Percentiles rank a stretch among this genome's conserved stretches.
Evolutionary conservation across 495 filamentous ascomycete genomes (phyloP).

Genomic region (Thozetella sp.): DNA sequence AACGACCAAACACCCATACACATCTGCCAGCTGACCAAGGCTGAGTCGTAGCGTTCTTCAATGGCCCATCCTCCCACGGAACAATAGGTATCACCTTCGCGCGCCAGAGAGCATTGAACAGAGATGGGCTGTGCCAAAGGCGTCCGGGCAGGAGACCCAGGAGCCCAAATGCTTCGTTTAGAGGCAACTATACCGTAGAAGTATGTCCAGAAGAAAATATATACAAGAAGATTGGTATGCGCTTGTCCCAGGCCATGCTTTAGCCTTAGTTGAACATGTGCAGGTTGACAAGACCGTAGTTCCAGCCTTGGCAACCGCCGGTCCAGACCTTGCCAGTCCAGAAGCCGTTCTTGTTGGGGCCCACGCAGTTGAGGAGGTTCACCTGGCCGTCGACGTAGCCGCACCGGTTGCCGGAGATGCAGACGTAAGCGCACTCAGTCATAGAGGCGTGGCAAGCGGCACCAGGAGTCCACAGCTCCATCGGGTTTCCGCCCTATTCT

Average conservation of each 20-base stretch:
- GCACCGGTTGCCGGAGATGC: neutral
- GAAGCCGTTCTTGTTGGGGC: neutral
- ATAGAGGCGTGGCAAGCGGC: slow-evolving; percentile 1
- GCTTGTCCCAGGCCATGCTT: neutral
- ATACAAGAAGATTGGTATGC: neutral
- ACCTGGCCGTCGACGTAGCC: neutral
- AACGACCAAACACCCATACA: slow-evolving; percentile 40
- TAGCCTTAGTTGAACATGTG: neutral
- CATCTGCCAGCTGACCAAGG: slow-evolving; percentile 34
- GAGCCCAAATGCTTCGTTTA: no score
- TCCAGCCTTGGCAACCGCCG: neutral
- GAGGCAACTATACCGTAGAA: neutral
- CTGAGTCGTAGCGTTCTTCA: neutral
- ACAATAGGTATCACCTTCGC: no score
- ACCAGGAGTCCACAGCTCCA: slow-evolving; percentile 1
- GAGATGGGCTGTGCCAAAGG: no score
- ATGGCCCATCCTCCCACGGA: no score
- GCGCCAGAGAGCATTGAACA: neutral
- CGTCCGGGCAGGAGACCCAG: neutral
- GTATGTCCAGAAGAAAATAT: neutral
- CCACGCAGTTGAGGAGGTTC: neutral
- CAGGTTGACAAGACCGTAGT: neutral
- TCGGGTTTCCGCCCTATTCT: neutral
- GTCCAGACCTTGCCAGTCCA: neutral
- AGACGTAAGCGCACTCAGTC: neutral